Conservation (phyloP, 2,329 filamentous ascomycete genomes). For the Alternaria gansuensis region DNA sequence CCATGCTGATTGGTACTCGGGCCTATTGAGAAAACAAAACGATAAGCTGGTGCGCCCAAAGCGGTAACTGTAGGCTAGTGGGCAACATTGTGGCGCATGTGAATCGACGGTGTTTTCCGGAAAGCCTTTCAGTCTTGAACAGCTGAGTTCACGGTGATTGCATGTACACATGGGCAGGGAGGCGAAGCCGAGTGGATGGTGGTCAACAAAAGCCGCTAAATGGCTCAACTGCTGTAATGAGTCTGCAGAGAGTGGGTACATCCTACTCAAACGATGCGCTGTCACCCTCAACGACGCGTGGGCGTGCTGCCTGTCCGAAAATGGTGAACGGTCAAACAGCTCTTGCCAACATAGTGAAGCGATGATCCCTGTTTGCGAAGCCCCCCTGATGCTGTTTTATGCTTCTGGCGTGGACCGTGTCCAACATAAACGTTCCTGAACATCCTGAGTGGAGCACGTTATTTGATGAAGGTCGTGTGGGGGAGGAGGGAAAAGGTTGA, state of each 20-base stretch:
- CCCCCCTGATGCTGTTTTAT: background rate
- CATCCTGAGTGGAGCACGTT: slow-evolving; percentile 3
- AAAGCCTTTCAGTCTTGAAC: slow-evolving; percentile 9
- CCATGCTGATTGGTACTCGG: slow-evolving; percentile 11
- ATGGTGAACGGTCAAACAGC: slow-evolving; percentile 12
- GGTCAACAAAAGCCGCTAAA: background rate
- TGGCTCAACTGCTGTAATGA: slow-evolving; percentile 8
- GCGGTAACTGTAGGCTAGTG: slow-evolving; percentile 13
- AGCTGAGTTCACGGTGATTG: slow-evolving; percentile 1
- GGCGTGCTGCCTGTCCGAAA: slow-evolving; percentile 15
- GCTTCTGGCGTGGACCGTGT: slow-evolving; percentile 11
- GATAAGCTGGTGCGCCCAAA: slow-evolving; percentile 14
- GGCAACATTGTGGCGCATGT: slow-evolving; percentile 13
- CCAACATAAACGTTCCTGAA: slow-evolving; percentile 4
- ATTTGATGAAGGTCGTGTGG: slow-evolving; percentile 9
- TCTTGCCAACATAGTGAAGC: slow-evolving; percentile 13
- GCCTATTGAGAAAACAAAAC: slow-evolving; percentile 5
- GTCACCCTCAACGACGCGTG: slow-evolving; percentile 15
- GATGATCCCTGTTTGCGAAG: slow-evolving; percentile 5
- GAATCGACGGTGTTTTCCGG: slow-evolving; percentile 4
- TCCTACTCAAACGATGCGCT: slow-evolving; percentile 12
- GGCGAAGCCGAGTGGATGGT: slow-evolving; percentile 4
- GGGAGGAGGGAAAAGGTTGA: background rate
- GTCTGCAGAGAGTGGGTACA: slow-evolving; percentile 9
- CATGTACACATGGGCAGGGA: slow-evolving; percentile 10